Evolutionary conservation across 768 basidiomycete species (phyloP).

Genomic region (Suillus hirtellus): DNA sequence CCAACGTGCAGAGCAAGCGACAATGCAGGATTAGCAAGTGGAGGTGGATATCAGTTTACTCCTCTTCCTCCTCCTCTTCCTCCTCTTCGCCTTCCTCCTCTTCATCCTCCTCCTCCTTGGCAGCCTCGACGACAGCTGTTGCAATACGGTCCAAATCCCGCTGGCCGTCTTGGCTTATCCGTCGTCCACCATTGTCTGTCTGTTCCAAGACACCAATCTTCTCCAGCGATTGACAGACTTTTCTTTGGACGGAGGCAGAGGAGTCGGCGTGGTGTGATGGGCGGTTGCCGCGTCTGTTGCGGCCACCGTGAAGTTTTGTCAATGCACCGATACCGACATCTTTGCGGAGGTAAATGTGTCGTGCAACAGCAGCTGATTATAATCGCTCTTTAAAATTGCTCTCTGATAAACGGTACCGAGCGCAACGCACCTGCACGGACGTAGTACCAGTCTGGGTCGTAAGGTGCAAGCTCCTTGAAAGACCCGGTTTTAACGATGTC

Average conservation of each 20-base stretch:
- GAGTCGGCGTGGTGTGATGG: constrained; percentile 91
- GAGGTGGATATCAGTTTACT: constrained; percentile 25
- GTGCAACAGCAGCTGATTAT: constrained; percentile 82
- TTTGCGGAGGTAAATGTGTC: constrained; percentile 99
- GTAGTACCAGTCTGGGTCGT: constrained; percentile 99
- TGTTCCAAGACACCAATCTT: constrained; percentile 98
- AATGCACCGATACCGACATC: constrained; percentile 93
- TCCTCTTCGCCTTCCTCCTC: constrained; percentile 74
- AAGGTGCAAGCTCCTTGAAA: constrained; percentile 97
- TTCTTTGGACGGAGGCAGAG: constrained; percentile 89
- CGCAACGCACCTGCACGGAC: constrained; percentile 82
- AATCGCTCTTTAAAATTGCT: neutral
- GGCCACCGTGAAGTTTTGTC: constrained; percentile 94
- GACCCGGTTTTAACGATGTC: constrained; percentile 98
- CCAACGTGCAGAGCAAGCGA: constrained; percentile 27
- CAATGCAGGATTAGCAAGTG: constrained; percentile 19
- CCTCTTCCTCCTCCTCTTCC: constrained; percentile 52
- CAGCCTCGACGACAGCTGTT: constrained; percentile 81
- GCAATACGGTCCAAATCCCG: constrained; percentile 94
- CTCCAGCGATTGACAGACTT: constrained; percentile 95
- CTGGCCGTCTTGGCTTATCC: constrained; percentile 96
- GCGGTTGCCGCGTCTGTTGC: constrained; percentile 94
- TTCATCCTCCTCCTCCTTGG: constrained; percentile 71
- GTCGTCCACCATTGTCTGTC: constrained; percentile 90
- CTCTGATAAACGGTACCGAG: neutral